Percentiles rank a stretch among this genome's conserved stretches.
Conservation (phyloP, 2,329 filamentous ascomycete genomes). For the Colletotrichum kahawae region DNA sequence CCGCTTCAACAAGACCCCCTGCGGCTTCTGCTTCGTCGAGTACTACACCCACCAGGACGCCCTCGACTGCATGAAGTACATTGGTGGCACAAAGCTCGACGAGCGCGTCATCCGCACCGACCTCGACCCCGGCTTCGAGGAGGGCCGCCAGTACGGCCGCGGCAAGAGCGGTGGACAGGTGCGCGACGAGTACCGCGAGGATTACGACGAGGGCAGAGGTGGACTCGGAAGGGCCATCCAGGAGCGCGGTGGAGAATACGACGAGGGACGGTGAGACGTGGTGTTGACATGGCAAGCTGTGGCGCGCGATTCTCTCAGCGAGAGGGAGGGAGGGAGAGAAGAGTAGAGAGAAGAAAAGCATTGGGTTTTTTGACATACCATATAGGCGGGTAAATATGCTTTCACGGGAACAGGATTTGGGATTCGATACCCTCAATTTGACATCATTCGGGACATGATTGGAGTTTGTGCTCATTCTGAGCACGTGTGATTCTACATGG, state of each 20-base stretch:
- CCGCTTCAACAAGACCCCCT: slow-evolving; percentile 95
- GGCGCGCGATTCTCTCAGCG: not conserved
- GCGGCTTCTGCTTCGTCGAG: slow-evolving; percentile 99
- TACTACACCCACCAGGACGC: slow-evolving; percentile 99
- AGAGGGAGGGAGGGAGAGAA: slow-evolving; percentile 24
- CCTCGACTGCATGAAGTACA: slow-evolving; percentile 97
- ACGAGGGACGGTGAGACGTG: slow-evolving; percentile 41
- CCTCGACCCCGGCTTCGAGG: slow-evolving; percentile 92
- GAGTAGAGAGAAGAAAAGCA: not conserved
- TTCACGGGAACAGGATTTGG: slow-evolving; percentile 3
- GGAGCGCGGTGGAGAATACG: slow-evolving; percentile 36
- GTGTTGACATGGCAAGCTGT: not conserved
- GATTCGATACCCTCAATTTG: slow-evolving; percentile 20
- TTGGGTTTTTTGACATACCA: not conserved
- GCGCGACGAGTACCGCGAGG: slow-evolving; percentile 95
- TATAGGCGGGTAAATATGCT: not conserved
- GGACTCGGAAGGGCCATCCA: slow-evolving; percentile 83
- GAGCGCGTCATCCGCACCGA: slow-evolving; percentile 96
- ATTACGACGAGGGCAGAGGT: slow-evolving; percentile 93
- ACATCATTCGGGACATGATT: not conserved
- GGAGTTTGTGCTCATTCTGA: not conserved
- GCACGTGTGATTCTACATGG: not conserved
- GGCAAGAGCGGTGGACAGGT: slow-evolving; percentile 97
- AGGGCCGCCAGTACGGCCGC: slow-evolving; percentile 93
- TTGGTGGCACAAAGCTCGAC: slow-evolving; percentile 96